Evolutionary conservation across 352 stramenopile genomes (phyloP), one percentile per base, ranked within the genome.

Genomic region (Globisporangium nunn): DNA sequence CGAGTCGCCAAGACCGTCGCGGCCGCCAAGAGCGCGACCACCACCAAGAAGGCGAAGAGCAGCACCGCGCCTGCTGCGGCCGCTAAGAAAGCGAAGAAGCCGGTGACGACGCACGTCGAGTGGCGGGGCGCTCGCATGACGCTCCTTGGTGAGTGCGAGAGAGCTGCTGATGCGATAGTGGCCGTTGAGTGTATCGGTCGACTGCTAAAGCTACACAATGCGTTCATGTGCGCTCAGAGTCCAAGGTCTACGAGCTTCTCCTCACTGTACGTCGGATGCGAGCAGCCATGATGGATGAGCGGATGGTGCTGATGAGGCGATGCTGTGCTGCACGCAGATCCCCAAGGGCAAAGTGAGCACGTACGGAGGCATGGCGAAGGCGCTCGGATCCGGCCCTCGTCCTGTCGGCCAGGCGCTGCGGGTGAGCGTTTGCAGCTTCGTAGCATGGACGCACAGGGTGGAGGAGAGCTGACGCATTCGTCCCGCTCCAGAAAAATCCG

Each of bases 171-270:
- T 23, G 23, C 23, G 23, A 23, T 23, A 23, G 23, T 23, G 23
- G 23, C 23, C 23, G 23, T 23, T 23, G 23, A 23, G 23, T 23
- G 23, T 23, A 23, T 23, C 23, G 23, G 23, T 23, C 23, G 23
- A 23, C 23, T 48, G 6, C 10, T 28, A 11, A 23, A 5, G 39
- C 23, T 23, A 1, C 23, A 1, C 23, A 37, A 28, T 30, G 23
- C 12, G 8, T 23, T 48, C 45, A 17, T 15, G 3, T 10, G 28
- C 29, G 29, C 1, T 28, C 50, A 91, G 79, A 93, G 54, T 85
- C 77, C 52, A 70, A 72, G 33, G 81, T 91, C 45, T 91, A 91
- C 57, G 79, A 91, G 58, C 74, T 91, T 49, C 88, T 91, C 64
- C 86, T 73, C 29, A 86, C 68, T 56, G 83, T 91, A 50, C 10